Percentiles rank a stretch among this genome's conserved stretches.
Conservation (phyloP, 176 grass and related monocot genomes). For the Stipa capillata region DNA sequence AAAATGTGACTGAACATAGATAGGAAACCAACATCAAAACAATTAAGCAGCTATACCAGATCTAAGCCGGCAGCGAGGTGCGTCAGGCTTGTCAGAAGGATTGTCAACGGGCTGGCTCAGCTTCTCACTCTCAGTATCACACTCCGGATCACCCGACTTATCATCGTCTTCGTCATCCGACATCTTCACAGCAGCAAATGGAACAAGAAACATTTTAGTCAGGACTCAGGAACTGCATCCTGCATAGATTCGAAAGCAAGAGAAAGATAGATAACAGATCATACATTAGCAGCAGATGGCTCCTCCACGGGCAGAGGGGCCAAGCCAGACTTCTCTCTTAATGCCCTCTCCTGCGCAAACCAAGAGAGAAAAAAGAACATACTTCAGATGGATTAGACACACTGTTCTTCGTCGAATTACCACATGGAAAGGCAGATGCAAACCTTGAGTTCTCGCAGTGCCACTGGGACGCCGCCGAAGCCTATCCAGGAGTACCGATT, state of each 20-base stretch:
- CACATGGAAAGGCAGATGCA: background rate
- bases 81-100: constrained; percentile 15
- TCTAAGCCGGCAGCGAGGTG: no score
- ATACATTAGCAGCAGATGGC: background rate
- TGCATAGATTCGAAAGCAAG: background rate
- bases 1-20: background rate
- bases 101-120: constrained; percentile 7
- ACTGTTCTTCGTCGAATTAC: background rate
- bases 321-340: constrained; percentile 22
- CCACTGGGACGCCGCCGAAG: constrained; percentile 52
- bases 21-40: background rate
- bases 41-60: constrained; percentile 31
- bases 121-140: constrained; percentile 37
- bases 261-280: background rate
- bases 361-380: background rate
- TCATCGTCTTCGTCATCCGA: constrained; percentile 57
- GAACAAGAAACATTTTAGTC: background rate
- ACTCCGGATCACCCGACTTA: constrained; percentile 22
- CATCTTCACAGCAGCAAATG: constrained; percentile 15
- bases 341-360: constrained; percentile 37
- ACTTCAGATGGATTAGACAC: background rate
- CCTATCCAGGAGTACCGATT: constrained; percentile 71
- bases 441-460: constrained; percentile 67
- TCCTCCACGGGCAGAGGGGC: constrained; percentile 9
- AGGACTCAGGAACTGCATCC: background rate